Conservation (phyloP, 768 basidiomycete genomes). For the Dacryopinax spathularia region DNA sequence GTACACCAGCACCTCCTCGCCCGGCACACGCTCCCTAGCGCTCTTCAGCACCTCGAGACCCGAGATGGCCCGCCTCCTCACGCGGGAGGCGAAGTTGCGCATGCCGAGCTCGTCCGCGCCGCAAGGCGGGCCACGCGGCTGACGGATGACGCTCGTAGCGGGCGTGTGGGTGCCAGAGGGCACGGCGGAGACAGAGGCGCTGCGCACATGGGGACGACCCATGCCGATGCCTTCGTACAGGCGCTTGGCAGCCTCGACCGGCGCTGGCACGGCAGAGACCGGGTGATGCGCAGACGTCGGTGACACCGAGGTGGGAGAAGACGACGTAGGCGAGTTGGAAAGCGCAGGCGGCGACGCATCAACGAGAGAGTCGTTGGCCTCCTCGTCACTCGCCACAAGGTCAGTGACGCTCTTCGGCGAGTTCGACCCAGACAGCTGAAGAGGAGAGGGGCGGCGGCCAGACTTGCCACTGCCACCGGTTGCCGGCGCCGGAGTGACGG, state of each 20-base stretch:
- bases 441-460: not conserved
- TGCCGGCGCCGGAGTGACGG: constrained; percentile 34
- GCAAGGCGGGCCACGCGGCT: constrained; percentile 77
- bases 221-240: constrained; percentile 81
- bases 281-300: constrained; percentile 28
- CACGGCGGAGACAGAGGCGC: constrained; percentile 20
- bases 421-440: not conserved
- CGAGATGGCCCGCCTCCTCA: constrained; percentile 71
- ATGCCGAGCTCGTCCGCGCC: constrained; percentile 74
- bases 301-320: not conserved
- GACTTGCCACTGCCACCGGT: not conserved
- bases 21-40: constrained; percentile 41
- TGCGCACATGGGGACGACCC: constrained; percentile 38
- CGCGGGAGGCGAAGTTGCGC: constrained; percentile 77
- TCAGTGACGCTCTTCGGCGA: not conserved
- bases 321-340: not conserved
- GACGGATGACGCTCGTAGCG: constrained; percentile 60
- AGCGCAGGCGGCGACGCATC: not conserved
- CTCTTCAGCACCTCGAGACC: constrained; percentile 66
- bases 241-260: constrained; percentile 77
- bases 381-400: not conserved
- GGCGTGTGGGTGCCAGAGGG: constrained; percentile 37
- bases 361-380: not conserved
- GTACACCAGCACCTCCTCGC: constrained; percentile 1
- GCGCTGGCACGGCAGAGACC: constrained; percentile 31